A percentile compares a stretch with the other conserved stretches of the same genome.
Conservation (phyloP, 106 monocot species). For the Dendrobium catenatum region DNA sequence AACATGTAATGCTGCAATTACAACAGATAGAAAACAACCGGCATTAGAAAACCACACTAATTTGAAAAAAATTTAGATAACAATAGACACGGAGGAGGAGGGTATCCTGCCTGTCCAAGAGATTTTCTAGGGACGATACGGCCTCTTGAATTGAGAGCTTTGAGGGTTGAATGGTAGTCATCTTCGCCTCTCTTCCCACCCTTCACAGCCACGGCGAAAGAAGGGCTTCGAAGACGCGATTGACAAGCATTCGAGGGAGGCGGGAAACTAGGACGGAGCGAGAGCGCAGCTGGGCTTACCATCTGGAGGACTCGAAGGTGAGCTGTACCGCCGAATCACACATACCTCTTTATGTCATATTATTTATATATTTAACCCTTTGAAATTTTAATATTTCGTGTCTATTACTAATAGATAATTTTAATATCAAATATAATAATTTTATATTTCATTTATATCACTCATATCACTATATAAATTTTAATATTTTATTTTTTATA, state of each 20-base stretch:
- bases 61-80: neutral
- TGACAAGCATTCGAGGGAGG: neutral
- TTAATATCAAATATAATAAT: too few species aligned
- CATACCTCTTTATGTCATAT: too few species aligned
- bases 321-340: too few species aligned
- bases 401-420: too few species aligned
- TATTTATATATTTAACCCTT: too few species aligned
- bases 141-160: constrained; percentile 68
- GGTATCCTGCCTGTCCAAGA: constrained; percentile 67
- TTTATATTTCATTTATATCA: too few species aligned
- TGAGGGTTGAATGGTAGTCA: constrained; percentile 72
- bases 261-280: neutral
- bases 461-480: too few species aligned
- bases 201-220: neutral
- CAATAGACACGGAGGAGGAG: neutral
- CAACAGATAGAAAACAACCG: neutral
- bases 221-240: neutral
- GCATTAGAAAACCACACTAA: neutral
- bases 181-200: constrained; percentile 21
- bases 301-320: neutral
- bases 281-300: neutral
- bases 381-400: too few species aligned
- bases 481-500: too few species aligned
- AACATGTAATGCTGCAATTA: constrained; percentile 83
- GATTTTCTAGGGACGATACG: constrained; percentile 66